phyloP scores from a whole-genome alignment of 306 rosid species.

The Begonia fuchsioides region DNA sequence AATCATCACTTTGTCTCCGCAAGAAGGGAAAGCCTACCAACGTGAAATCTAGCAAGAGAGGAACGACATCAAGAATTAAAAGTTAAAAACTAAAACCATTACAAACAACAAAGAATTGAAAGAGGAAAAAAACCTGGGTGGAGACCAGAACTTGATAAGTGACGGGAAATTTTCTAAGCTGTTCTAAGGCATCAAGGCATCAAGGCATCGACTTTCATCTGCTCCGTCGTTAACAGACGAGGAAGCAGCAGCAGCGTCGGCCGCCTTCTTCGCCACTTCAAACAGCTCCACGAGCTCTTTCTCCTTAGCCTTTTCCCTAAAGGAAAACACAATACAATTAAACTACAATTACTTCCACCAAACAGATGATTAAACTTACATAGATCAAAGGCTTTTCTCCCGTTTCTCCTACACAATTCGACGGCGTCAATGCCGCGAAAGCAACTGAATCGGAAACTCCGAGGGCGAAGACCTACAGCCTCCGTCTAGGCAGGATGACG shows the following conservation, averaged over 20 bases:
- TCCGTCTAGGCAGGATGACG: too few species aligned
- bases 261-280: conserved; percentile 65
- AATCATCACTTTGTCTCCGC: too few species aligned
- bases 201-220: conserved; percentile 66
- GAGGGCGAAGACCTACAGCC: too few species aligned
- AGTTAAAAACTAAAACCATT: too few species aligned
- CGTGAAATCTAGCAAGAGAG: too few species aligned
- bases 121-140: conserved; percentile 43
- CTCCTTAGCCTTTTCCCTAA: conserved; percentile 35
- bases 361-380: conserved; percentile 6
- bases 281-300: conserved; percentile 63
- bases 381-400: conserved; percentile 6
- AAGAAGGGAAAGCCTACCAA: too few species aligned
- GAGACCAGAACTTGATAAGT: conserved; percentile 79
- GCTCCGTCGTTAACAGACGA: conserved; percentile 25
- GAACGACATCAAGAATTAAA: too few species aligned
- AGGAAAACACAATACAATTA: background rate
- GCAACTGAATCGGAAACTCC: too few species aligned
- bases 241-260: conserved; percentile 34
- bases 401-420: background rate
- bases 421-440: too few species aligned
- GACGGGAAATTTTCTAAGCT: conserved; percentile 80
- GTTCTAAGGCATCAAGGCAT: conserved; percentile 76
- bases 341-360: background rate
- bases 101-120: too few species aligned